Base-by-base conservation (phyloP, 2,329 filamentous ascomycete genomes). In the Colletotrichum phormii region DNA sequence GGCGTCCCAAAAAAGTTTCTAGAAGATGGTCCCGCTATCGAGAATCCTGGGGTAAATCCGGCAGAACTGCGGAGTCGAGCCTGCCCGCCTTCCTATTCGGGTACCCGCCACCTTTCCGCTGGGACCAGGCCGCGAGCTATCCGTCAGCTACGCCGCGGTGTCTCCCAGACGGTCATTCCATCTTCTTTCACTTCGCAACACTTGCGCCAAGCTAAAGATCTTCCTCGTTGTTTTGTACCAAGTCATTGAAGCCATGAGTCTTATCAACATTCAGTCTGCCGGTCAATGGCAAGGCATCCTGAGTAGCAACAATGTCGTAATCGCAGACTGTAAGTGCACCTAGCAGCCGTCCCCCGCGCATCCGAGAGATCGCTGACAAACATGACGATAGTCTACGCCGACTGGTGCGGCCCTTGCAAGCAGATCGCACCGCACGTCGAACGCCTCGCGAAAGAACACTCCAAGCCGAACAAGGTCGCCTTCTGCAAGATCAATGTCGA, bases 401-500 rank as follows among this genome's bases (percentile, higher is more conserved):
- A 97, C 84, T 98, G 95, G 94, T 98, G 95, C 82, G 93, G 93
- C 69, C 95, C 96, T 79, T 98, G 95, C 89, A 97, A 97, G 85
- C 90, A 93, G 81, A 97, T 98, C 76, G 94, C 94, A 62, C 96
- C 96, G 24, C 90, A 94, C 70, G 98, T 97, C 83, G 94, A 98
- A 80, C 91, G 92, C 78, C 91, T 98, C 71, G 90, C 95, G 60
- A 87, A 89, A 72, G 93, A 96, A 81, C 90, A 97, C 79, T 92
- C 95, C 61, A 92, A 95, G 76, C 92, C 95, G 18, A 92, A 93
- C 79, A 92, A 91, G 80, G 93, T 98, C 79, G 93, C 94, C 59
- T 99, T 98, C 81, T 92, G 91, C 80, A 98, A 98, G 85, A 91
- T 98, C 86, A 93, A 98, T 86, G 94, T 95, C 79, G 95, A 98